Evolutionary conservation across 2,329 filamentous ascomycete genomes (phyloP), one percentile per base, ranked within the genome.

Genomic region (Talaromyces sp.): DNA sequence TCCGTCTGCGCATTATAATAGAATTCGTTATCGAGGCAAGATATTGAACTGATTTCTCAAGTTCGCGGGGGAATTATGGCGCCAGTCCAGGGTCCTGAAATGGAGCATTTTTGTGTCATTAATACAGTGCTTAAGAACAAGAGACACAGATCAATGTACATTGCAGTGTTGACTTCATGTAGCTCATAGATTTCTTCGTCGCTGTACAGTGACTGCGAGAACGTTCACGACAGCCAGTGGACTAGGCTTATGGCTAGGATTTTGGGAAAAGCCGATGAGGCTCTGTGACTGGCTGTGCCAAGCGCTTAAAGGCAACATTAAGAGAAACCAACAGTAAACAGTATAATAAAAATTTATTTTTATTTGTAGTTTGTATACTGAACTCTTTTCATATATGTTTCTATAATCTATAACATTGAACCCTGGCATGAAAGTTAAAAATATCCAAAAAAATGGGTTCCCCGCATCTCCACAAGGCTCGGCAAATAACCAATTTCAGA

Each of bases 41-140:
- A 22, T 22, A 22, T 22, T 22, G 22, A 22, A 22, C 22, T 22
- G 22, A 22, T 22, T 22, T 22, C 1, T 22, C 22, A 22, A 22
- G 22, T 22, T 2, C 22, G 22, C 22, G 22, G 22, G 22, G 22
- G 22, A 22, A 22, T 22, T 22, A 22, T 22, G 22, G 22, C 28
- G 27, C 82, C 82, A 84, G 63, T 85, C 83, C 17, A 85, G 66
- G 1, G 76, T 79, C 1, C 77, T 70, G 62, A 79, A 79, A 68
- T 73, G 71, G 11, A 76, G 62, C 71, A 76, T 74, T 61, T 63
- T 71, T 6, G 66, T 63, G 11, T 54, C 64, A 57, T 0, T 57
- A n/a, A n/a, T 8, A 88, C 72, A 1, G 85, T 83, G 65, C 89
- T 89, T 66, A 88, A 81, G 2, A 81, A 81, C 2, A 89, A 75